Conservation (phyloP, 805 yeast species). For the Candida silvicultrix region DNA sequence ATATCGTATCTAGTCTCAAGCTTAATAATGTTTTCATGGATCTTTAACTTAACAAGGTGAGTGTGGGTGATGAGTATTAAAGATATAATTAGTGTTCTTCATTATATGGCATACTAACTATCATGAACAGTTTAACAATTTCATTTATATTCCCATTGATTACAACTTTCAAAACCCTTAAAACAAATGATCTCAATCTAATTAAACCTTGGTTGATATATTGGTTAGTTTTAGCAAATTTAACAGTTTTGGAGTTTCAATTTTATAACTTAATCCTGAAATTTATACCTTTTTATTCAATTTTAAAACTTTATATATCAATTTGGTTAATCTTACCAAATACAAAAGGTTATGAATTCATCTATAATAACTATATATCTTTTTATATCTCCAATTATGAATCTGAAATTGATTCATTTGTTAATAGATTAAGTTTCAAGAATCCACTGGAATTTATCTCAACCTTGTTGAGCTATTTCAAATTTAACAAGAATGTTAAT, state of each 20-base stretch:
- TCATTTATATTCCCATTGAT: conserved; percentile 51
- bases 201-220: conserved; percentile 45
- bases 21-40: conserved; percentile 25
- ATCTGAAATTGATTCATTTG: conserved; percentile 22
- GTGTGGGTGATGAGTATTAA: no score
- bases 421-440: conserved; percentile 6
- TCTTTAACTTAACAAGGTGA: conserved; percentile 20
- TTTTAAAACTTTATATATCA: conserved; percentile 40
- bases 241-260: conserved; percentile 32
- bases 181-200: conserved; percentile 24
- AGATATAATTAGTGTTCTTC: not conserved
- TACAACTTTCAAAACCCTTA: conserved; percentile 55
- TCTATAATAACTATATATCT: conserved; percentile 30
- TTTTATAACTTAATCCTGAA: conserved; percentile 35
- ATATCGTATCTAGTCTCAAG: no score
- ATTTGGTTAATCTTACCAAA: conserved; percentile 58
- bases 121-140: conserved; percentile 26
- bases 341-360: conserved; percentile 36
- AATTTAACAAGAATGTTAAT: not conserved
- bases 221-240: conserved; percentile 58
- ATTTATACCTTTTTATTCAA: conserved; percentile 49
- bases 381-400: conserved; percentile 34
- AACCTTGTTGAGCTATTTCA: not conserved
- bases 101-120: not conserved
- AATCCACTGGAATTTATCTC: conserved; percentile 1